Conservation (phyloP, 2,329 filamentous ascomycete species). For the Aspergillus ustus region DNA sequence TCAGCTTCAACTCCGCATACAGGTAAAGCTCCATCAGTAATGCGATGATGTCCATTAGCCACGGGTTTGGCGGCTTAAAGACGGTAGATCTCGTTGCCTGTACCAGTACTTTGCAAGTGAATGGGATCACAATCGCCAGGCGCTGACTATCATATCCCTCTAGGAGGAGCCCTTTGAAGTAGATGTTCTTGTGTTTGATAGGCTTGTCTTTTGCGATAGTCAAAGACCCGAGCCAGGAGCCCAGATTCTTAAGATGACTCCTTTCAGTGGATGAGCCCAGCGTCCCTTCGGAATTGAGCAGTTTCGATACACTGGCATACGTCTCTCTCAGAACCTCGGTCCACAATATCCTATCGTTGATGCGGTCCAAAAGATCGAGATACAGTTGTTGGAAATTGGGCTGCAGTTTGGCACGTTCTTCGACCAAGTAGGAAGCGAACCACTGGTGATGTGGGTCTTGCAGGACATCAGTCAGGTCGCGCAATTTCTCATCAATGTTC, state of each 20-base stretch:
- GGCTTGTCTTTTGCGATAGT: conserved; percentile 93
- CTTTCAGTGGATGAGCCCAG: conserved; percentile 84
- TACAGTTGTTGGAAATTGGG: conserved; percentile 96
- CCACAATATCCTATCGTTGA: conserved; percentile 80
- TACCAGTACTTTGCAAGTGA: conserved; percentile 92
- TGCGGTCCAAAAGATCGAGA: conserved; percentile 81
- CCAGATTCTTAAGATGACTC: conserved; percentile 88
- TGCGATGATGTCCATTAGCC: conserved; percentile 94
- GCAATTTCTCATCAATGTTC: conserved; percentile 82
- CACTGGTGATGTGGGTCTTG: conserved; percentile 86
- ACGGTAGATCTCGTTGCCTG: conserved; percentile 84
- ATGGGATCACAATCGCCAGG: conserved; percentile 89
- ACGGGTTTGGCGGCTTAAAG: conserved; percentile 94
- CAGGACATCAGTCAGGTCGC: conserved; percentile 77
- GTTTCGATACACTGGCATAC: conserved; percentile 79
- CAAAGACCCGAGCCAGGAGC: conserved; percentile 88
- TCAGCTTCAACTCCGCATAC: conserved; percentile 89
- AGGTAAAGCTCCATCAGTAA: conserved; percentile 93
- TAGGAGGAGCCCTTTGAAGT: conserved; percentile 92
- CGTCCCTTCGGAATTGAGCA: conserved; percentile 88
- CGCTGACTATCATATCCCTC: conserved; percentile 94
- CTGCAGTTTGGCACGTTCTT: conserved; percentile 95
- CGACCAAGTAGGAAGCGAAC: conserved; percentile 94
- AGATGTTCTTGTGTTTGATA: conserved; percentile 94
- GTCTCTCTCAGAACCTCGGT: conserved; percentile 91